These are phyloP conservation scores for Corchorus olitorius DNA, from an alignment of 345 rosid species.

Conservation along the genomic window DNA sequence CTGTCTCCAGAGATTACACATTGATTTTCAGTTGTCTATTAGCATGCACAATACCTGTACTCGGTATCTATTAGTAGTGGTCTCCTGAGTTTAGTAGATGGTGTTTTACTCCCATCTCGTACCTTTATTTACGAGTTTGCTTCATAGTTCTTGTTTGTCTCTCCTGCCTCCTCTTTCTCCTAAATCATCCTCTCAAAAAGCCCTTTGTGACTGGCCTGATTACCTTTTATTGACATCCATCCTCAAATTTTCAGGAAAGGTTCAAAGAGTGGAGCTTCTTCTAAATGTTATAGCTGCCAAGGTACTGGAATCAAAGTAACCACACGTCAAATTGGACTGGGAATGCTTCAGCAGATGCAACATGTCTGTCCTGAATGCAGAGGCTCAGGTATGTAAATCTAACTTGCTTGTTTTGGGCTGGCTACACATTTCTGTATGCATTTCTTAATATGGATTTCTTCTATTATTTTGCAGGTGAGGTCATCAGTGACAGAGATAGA, in stretches of 20 bases:
- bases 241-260: constrained; percentile 48
- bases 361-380: constrained; percentile 59
- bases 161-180: not conserved
- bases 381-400: constrained; percentile 43
- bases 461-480: constrained; percentile 41
- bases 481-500: constrained; percentile 54
- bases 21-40: not conserved
- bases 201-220: constrained; percentile 7
- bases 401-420: not conserved
- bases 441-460: not conserved
- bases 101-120: not conserved
- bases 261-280: constrained; percentile 54
- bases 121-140: not conserved
- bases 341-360: constrained; percentile 66
- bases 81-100: not conserved
- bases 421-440: not conserved
- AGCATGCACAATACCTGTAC: not conserved
- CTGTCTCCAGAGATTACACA: not conserved
- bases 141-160: not conserved
- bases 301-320: constrained; percentile 63
- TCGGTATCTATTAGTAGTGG: not conserved
- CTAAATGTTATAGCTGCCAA: constrained; percentile 53
- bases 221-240: not conserved
- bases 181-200: not conserved
- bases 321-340: constrained; percentile 43